Percentiles rank a stretch among this genome's conserved stretches.
phyloP scores from a whole-genome alignment of 1,284 basidiomycete genomes.

The Golubevia sp. region DNA sequence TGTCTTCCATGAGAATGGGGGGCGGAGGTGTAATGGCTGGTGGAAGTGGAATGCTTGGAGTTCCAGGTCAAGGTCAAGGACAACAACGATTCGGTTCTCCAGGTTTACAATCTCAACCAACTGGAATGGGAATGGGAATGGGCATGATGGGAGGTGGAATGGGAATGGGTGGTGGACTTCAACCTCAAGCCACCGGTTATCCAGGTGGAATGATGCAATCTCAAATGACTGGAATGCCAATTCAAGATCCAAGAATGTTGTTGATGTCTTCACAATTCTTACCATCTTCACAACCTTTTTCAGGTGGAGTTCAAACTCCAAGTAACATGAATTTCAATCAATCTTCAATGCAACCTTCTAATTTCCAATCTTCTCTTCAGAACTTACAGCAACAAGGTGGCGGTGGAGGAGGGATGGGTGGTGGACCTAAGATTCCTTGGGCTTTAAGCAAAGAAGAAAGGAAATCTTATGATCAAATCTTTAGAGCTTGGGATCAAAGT shows the following conservation, averaged over 20 bases:
- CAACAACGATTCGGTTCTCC: background rate
- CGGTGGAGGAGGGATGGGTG: no score
- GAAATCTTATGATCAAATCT: constrained; percentile 95
- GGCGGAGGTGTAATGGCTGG: background rate
- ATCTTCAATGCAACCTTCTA: constrained; percentile 53
- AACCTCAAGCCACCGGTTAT: constrained; percentile 47
- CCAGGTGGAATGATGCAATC: constrained; percentile 23
- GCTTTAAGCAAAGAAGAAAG: constrained; percentile 85
- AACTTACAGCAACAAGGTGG: constrained; percentile 70
- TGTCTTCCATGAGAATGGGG: background rate
- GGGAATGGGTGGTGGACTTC: constrained; percentile 26
- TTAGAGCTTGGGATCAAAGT: constrained; percentile 89
- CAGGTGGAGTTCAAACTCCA: constrained; percentile 42
- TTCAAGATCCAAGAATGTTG: constrained; percentile 54
- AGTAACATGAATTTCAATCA: constrained; percentile 54
- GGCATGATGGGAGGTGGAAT: constrained; percentile 13
- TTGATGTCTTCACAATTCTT: constrained; percentile 60
- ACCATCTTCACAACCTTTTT: constrained; percentile 49
- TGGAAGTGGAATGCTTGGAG: background rate
- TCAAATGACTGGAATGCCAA: constrained; percentile 57
- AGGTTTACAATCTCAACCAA: constrained; percentile 34
- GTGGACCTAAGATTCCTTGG: constrained; percentile 83
- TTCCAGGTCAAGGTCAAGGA: background rate
- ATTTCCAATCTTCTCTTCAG: constrained; percentile 53
- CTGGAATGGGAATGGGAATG: constrained; percentile 25